Base-by-base conservation (phyloP, 768 basidiomycete genomes). In the Boletus subcaerulescens region DNA sequence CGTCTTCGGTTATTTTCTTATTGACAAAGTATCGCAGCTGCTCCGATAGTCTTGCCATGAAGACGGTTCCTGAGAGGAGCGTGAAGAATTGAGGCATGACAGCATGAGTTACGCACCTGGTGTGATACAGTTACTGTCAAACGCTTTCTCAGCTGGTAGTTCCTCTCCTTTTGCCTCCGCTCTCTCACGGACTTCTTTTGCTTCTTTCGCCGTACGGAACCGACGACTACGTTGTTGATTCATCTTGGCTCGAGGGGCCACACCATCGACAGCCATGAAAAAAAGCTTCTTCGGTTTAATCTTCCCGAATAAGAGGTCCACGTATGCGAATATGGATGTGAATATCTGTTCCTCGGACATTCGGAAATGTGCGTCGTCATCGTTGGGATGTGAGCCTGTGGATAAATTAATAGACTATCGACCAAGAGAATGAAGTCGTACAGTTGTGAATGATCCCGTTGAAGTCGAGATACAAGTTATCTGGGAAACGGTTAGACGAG, bases 261-360 rank as follows among this genome's bases (percentile, higher is more conserved):
- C 95, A 45, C 96, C 96, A 69, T 98, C 97, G 44, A 99, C 88
- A 24, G 96, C 97, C 90, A 99, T 96, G 73, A 97, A 98, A 72
- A 98, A 98, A 13, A 97, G 76, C 68, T 98, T 97, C 79, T 92
- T 89, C 1, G 97, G 97, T 70, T 95, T 98, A 58, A 99, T 98
- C 76, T 95, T 98, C 31, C 87, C 83, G 73, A 99, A 99, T 8
- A 99, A 79, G 65, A 93, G 90, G 75, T 98, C 94, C 56, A 98
- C 93, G 75, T 99, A 99, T 50, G 92, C 79, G 66, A 98, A 98
- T 64, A 98, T 94, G 33, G 93, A 88, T 1, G 97, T 92, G 72
- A 94, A 95, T 75, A 98, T 98, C 71, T 96, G 91, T 71, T 96
- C 91, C 73, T 99, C 97, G 13, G 94, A 87, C 62, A 98, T 77